phyloP scores from a whole-genome alignment of 2,329 filamentous ascomycete species.

The Alternaria triticina region DNA sequence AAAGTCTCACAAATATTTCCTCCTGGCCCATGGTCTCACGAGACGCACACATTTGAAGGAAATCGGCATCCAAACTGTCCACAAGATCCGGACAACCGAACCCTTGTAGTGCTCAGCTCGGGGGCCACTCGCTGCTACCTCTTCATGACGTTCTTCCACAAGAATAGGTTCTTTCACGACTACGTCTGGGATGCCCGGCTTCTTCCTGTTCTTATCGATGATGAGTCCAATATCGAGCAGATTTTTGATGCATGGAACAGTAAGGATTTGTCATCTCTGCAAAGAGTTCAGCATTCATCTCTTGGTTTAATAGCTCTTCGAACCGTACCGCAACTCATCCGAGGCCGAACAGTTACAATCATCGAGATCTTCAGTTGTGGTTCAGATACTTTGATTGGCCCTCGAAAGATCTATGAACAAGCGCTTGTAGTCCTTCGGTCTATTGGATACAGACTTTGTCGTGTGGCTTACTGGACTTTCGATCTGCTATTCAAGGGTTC shows the following conservation, averaged over 20 bases:
- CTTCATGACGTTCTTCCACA: background rate
- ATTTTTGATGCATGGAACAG: background rate
- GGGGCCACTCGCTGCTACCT: background rate
- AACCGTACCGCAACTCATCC: background rate
- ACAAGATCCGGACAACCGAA: background rate
- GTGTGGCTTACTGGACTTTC: no score
- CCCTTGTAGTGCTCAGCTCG: background rate
- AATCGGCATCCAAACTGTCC: background rate
- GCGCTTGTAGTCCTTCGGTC: no score
- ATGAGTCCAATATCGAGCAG: background rate
- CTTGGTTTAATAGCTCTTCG: background rate
- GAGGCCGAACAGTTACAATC: background rate
- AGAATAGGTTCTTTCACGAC: background rate
- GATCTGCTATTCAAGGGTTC: no score
- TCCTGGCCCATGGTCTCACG: fast-evolving
- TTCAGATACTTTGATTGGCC: no score
- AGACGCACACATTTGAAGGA: background rate
- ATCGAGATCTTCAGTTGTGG: no score
- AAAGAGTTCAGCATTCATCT: background rate
- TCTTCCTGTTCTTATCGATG: background rate
- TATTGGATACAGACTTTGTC: no score
- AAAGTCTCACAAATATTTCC: background rate
- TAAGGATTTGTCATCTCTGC: background rate
- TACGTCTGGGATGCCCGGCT: background rate
- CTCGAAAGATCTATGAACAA: no score